Conservation (phyloP, 2,329 filamentous ascomycete genomes). For the Exophiala lecanii-corni region DNA sequence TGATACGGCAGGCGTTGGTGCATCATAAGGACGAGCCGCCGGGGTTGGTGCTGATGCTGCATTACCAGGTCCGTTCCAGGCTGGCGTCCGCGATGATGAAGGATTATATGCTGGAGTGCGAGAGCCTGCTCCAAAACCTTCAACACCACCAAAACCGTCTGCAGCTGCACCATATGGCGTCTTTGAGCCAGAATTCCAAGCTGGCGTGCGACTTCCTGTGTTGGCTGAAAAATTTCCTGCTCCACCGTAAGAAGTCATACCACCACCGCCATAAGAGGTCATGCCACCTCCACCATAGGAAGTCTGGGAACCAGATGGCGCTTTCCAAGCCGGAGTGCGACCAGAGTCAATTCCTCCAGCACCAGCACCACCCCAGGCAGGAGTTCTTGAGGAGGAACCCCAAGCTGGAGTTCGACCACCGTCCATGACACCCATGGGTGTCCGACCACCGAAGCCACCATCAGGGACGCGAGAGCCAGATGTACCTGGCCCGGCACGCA, state of each 20-base stretch:
- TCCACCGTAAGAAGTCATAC: conserved; percentile 72
- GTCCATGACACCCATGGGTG: conserved; percentile 57
- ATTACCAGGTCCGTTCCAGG: conserved; percentile 32
- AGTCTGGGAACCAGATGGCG: conserved; percentile 52
- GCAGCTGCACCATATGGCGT: conserved; percentile 53
- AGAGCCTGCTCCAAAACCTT: conserved; percentile 63
- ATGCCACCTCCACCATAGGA: conserved; percentile 59
- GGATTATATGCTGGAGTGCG: conserved; percentile 73
- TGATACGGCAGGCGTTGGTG: conserved; percentile 64
- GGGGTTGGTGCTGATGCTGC: conserved; percentile 30
- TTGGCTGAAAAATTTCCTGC: conserved; percentile 31
- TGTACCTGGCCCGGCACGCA: conserved; percentile 19
- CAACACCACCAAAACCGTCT: conserved; percentile 59
- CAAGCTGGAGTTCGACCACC: conserved; percentile 72
- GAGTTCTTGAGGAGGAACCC: conserved; percentile 53
- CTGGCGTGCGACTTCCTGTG: conserved; percentile 62
- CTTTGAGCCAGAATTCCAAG: conserved; percentile 68
- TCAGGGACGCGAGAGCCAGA: conserved; percentile 39
- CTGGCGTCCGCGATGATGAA: conserved; percentile 46
- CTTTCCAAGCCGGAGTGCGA: conserved; percentile 53
- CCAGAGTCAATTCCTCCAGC: conserved; percentile 29
- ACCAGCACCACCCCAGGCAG: conserved; percentile 26
- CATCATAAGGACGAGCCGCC: conserved; percentile 56
- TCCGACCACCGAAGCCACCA: conserved; percentile 66
- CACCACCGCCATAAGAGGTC: conserved; percentile 72